Base-by-base conservation (phyloP, 176 grass and related monocot genomes). In the Microstegium vimineum region DNA sequence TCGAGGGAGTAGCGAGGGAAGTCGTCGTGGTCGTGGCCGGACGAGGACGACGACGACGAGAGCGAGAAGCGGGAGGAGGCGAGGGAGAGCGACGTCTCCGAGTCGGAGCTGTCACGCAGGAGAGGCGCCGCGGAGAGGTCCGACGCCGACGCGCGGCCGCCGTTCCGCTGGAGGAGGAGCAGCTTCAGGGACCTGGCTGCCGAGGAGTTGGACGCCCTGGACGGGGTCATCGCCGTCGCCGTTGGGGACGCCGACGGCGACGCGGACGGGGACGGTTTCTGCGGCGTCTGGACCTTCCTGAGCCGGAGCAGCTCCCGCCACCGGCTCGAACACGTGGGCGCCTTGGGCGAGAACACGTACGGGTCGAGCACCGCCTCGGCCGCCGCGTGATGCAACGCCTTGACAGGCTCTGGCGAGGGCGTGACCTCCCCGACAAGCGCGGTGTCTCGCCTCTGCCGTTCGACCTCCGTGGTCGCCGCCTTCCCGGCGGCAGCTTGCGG, bases 311-410 rank as follows among this genome's bases (percentile, higher is more conserved):
- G 76, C 82, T 98, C 90, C 38, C 90, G 51, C 96, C 96, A 98
- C 34, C 90, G 79, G 79, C 90, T 93, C 3, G 90, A 90, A 56
- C 96, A 98, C 23, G 88, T 90, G 46, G 96, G 93, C 15, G 96
- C 96, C 78, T 94, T 93, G 18, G 96, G 95, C 1, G 93, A 98
- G 87, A 95, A 98, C 43, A 88, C 89, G 82, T 95, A 95, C 6
- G 88, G 87, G 70, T 98, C 92, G 7, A 86, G 70, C 34, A 57
- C 85, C 10, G 66, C n/a, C n/a, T n/a, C n/a, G n/a, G n/a, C n/a
- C n/a, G n/a, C 83, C 2, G 88, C 86, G 0, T 64, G 68, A 10
- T 86, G 85, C 33, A 75, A 10, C 2, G 91, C 72, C 67, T 69
- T 93, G 13, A 89, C 81, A 5, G 62, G 26, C 76, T 89, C 80